Evolutionary conservation across 305 asterid genomes (phyloP).

Genomic region (Fraxinus sp.): DNA sequence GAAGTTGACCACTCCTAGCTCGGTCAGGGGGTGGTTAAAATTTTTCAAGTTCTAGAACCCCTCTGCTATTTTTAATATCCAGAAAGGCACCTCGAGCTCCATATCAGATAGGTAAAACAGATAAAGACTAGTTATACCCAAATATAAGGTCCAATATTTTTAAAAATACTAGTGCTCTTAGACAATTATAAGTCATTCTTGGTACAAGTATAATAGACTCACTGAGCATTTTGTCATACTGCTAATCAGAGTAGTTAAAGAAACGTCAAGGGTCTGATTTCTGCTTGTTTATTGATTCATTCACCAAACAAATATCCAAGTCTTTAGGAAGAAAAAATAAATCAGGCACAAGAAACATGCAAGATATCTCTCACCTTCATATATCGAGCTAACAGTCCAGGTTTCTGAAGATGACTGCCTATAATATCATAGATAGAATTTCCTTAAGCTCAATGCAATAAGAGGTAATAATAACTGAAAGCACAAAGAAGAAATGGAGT

Average conservation of each 20-base stretch:
- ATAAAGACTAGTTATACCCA: not conserved
- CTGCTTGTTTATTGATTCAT: not conserved
- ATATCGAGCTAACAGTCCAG: constrained; percentile 79
- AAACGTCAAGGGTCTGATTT: not conserved
- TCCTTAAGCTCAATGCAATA: constrained; percentile 23
- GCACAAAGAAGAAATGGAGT: constrained; percentile 6
- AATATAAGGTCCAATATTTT: not conserved
- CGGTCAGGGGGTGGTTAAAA: not conserved
- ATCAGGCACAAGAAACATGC: not conserved
- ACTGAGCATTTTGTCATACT: not conserved
- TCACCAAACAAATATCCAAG: not conserved
- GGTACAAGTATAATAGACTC: not conserved
- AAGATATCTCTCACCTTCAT: constrained; percentile 67
- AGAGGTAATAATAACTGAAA: constrained; percentile 16
- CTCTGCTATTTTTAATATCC: not conserved
- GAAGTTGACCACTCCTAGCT: not conserved
- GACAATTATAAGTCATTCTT: not conserved
- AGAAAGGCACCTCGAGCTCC: not conserved
- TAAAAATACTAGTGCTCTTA: not conserved
- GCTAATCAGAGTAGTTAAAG: not conserved
- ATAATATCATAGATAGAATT: constrained; percentile 31
- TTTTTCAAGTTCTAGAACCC: not conserved
- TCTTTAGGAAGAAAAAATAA: not conserved
- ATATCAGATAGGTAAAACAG: not conserved
- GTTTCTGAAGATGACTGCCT: constrained; percentile 74